Evolutionary conservation across 306 rosid species (phyloP), one percentile per base, ranked within the genome.

Genomic region (Prosopis cineraria): DNA sequence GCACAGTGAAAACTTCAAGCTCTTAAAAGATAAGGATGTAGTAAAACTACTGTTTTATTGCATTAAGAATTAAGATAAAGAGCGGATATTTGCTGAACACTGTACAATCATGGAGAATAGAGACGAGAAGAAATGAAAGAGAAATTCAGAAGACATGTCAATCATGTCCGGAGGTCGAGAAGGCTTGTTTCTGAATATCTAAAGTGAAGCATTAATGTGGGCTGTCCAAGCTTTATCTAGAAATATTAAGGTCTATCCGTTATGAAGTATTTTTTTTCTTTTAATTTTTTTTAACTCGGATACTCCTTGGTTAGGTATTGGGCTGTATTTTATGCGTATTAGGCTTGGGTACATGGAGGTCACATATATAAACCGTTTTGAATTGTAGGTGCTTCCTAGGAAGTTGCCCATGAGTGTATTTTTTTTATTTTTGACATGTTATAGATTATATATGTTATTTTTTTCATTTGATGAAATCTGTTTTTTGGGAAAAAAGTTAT

Each of bases 401-500:
- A 67, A 27, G 56, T 24, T 7, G 5, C 8, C 10, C 30, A 31
- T 10, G 60, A 70, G 22, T 68, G 47, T n/a, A 53, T 20, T 68
- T 41, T 41, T 7, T 52, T 48, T 20, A 24, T 76, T 22, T 70
- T n/a, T n/a, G n/a, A 25, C 6, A 3, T n/a, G 10, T 34, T 60
- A 2, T 7, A 17, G 53, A 20, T 27, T 70, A 27, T 33, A 16
- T 3, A 48, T 19, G 11, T 48, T 16, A 48, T 55, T 76, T 6
- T 50, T 83, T 20, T 44, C 16, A 24, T 19, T 65, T 55, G 29
- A 29, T 72, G 76, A 76, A 56, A 30, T 55, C 19, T 37, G 36
- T 43, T 58, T 58, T 47, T 27, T 34, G 4, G 34, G n/a, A n/a
- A 20, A 16, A 7, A 47, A 40, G 39, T 44, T 50, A 10, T 48